Evolutionary conservation across 2,329 filamentous ascomycete genomes (phyloP).

Genomic region (Penicillium aurantiogriseum): DNA sequence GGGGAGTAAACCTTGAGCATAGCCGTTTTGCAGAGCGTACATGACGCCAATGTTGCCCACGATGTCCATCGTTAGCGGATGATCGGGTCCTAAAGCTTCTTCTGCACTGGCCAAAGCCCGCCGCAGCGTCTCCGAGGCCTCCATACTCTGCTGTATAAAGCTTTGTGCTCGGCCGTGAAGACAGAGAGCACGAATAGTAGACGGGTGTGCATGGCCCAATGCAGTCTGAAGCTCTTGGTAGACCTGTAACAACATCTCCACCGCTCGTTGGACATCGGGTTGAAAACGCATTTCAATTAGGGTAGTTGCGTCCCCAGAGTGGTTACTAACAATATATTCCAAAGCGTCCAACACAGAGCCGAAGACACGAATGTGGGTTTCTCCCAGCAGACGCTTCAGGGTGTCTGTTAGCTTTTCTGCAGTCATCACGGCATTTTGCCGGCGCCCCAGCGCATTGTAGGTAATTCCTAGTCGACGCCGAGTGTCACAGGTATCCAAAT

Average conservation of each 20-base stretch:
- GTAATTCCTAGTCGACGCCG: conserved; percentile 28
- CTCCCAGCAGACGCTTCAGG: conserved; percentile 25
- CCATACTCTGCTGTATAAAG: conserved; percentile 18
- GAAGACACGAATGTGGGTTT: conserved; percentile 29
- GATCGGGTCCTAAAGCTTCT: conserved; percentile 27
- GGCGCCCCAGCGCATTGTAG: conserved; percentile 24
- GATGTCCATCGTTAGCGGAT: conserved; percentile 28
- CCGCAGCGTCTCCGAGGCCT: conserved; percentile 31
- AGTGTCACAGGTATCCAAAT: conserved; percentile 31
- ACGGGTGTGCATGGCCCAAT: conserved; percentile 24
- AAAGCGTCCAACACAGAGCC: conserved; percentile 21
- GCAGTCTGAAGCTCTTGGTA: conserved; percentile 22
- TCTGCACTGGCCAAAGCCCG: conserved; percentile 30
- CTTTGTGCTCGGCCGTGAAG: conserved; percentile 24
- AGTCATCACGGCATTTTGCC: conserved; percentile 24
- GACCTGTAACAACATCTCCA: conserved; percentile 16
- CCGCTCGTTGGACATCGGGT: conserved; percentile 17
- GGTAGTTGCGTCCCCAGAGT: conserved; percentile 7
- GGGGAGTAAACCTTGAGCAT: not conserved
- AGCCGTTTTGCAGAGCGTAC: conserved; percentile 24
- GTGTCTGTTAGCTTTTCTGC: conserved; percentile 24
- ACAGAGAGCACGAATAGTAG: conserved; percentile 26
- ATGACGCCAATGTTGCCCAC: conserved; percentile 31
- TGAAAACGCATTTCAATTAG: conserved; percentile 13
- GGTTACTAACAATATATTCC: conserved; percentile 26